Conservation (phyloP, 257 asterid genomes). For the Petunia secreta region DNA sequence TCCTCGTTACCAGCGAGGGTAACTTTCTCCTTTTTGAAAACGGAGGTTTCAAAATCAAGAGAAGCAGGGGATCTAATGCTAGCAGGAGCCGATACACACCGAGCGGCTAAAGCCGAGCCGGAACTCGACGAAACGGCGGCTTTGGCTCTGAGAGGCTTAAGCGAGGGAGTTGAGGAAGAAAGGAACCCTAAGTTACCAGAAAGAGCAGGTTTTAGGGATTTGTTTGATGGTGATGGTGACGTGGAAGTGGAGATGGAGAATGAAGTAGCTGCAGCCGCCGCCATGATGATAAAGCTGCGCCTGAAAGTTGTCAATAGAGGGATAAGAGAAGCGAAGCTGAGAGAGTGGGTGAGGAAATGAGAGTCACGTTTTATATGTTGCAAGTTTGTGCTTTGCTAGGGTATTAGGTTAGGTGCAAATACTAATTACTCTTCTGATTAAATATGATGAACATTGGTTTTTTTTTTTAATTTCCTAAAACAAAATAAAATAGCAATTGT, state of each 20-base stretch:
- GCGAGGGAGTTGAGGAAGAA: conserved; percentile 60
- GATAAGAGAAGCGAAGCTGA: background rate
- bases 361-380: background rate
- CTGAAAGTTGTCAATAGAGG: background rate
- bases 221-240: conserved; percentile 27
- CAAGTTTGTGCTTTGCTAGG: background rate
- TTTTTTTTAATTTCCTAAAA: no score
- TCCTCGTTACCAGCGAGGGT: conserved; percentile 88
- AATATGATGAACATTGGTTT: no score
- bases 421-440: no score
- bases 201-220: conserved; percentile 37
- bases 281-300: conserved; percentile 40
- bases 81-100: conserved; percentile 60
- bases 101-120: conserved; percentile 58
- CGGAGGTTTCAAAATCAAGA: conserved; percentile 76
- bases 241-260: conserved; percentile 37
- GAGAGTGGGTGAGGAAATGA: background rate
- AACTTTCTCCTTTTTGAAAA: conserved; percentile 79
- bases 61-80: conserved; percentile 48
- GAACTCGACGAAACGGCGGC: conserved; percentile 31
- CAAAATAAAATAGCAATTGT: no score
- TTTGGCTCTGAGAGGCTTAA: conserved; percentile 50
- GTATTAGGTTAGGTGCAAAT: background rate
- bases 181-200: conserved; percentile 52
- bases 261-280: conserved; percentile 64